Evolutionary conservation across 805 yeast species (phyloP).

Genomic region (Lipomyces sp.): DNA sequence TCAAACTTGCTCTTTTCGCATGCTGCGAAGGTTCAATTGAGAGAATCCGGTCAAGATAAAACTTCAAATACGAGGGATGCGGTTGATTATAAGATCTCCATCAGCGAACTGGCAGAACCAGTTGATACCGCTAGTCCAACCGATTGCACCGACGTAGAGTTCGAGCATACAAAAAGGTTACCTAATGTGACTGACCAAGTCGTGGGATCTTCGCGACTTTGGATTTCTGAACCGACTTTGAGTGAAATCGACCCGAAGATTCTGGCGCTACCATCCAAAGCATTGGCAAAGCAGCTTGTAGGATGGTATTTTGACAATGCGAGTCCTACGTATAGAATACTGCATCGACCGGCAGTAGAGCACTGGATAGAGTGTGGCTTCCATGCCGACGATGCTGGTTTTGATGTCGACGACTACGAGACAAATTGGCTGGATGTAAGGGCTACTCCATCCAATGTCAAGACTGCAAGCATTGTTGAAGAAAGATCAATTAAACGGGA

Average conservation of each 20-base stretch:
- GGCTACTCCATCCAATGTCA: background rate
- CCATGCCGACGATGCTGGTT: slow-evolving; percentile 20
- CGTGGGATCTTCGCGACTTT: slow-evolving; percentile 8
- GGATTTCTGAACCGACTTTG: slow-evolving; percentile 10
- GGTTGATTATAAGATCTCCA: too few relatives aligned
- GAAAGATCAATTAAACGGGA: background rate
- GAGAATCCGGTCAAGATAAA: background rate
- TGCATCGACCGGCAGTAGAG: slow-evolving; percentile 31
- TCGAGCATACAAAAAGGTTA: slow-evolving; percentile 10
- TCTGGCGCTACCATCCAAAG: slow-evolving; percentile 28
- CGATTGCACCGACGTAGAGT: too few relatives aligned
- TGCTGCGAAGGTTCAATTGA: background rate
- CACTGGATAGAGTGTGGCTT: slow-evolving; percentile 33
- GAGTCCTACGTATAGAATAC: slow-evolving; percentile 28
- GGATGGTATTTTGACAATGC: slow-evolving; percentile 34
- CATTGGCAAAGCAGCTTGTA: slow-evolving; percentile 20
- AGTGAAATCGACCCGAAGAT: slow-evolving; percentile 26
- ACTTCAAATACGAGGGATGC: too few relatives aligned
- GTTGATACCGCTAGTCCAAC: too few relatives aligned
- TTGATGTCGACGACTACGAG: slow-evolving; percentile 5
- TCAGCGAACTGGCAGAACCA: too few relatives aligned
- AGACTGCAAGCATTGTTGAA: slow-evolving; percentile 11
- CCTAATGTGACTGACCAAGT: too few relatives aligned
- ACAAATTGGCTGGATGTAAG: background rate
- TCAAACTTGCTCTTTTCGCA: slow-evolving; percentile 4